Percentiles rank a stretch among this genome's conserved stretches.
Evolutionary conservation across 23 red algal species (phyloP).

Genomic region (Cyanidioschyzon merolae): DNA sequence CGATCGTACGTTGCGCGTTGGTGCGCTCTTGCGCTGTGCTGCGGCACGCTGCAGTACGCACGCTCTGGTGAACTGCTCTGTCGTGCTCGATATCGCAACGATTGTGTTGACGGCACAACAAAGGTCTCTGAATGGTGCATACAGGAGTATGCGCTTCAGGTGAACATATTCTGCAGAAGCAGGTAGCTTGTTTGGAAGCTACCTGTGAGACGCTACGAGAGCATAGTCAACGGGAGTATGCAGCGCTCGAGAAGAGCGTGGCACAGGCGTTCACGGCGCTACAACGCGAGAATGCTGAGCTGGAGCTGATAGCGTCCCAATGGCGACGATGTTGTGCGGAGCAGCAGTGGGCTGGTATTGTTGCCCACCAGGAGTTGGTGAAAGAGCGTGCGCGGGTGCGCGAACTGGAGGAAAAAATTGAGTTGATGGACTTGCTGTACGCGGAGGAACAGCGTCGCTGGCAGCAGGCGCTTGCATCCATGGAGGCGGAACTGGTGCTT

Average conservation of each 20-base stretch:
- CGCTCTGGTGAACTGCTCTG: no score
- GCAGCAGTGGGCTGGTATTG: neutral
- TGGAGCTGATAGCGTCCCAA: conserved; percentile 12
- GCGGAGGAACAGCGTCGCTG: conserved; percentile 9
- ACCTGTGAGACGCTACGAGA: neutral
- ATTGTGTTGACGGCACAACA: no score
- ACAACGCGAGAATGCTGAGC: neutral
- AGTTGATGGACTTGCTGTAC: conserved; percentile 9
- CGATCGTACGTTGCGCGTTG: no score
- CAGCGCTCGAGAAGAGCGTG: neutral
- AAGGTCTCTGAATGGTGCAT: no score
- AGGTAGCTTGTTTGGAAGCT: neutral
- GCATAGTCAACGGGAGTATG: neutral
- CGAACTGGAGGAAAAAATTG: neutral
- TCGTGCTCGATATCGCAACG: no score
- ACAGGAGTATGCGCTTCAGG: neutral
- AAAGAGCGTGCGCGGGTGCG: neutral
- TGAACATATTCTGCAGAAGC: neutral
- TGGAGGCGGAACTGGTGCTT: neutral
- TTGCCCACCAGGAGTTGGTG: neutral
- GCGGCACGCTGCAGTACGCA: no score
- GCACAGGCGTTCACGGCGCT: neutral
- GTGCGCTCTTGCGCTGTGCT: no score
- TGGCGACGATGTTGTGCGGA: conserved; percentile 8
- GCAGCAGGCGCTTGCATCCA: neutral